phyloP scores from a whole-genome alignment of 306 rosid species.

The Vigna reflexopilosa region DNA sequence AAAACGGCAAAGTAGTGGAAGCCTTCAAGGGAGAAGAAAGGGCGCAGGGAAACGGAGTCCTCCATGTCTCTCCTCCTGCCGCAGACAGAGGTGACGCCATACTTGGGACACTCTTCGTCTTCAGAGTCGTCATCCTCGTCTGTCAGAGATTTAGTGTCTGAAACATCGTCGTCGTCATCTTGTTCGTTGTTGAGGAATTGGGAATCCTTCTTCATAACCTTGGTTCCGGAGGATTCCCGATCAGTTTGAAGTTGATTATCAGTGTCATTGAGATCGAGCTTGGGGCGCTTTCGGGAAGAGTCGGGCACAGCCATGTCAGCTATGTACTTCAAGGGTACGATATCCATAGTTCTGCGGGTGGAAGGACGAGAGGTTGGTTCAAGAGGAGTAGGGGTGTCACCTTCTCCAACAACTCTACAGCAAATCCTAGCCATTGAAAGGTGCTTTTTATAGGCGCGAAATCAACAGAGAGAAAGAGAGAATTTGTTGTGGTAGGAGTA shows the following conservation, averaged over 20 bases:
- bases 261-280: slow-evolving; percentile 44
- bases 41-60: slow-evolving; percentile 72
- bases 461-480: neutral
- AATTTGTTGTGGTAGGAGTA: too few species aligned
- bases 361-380: slow-evolving; percentile 53
- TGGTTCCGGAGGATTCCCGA: neutral
- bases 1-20: slow-evolving; percentile 82
- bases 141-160: neutral
- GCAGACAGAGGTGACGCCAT: slow-evolving; percentile 81
- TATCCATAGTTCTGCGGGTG: slow-evolving; percentile 56
- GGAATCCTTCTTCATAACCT: neutral
- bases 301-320: slow-evolving; percentile 55
- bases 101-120: slow-evolving; percentile 44
- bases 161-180: neutral
- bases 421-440: slow-evolving; percentile 79
- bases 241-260: slow-evolving; percentile 28
- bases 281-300: slow-evolving; percentile 57
- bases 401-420: slow-evolving; percentile 77
- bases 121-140: neutral
- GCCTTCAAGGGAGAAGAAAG: slow-evolving; percentile 33
- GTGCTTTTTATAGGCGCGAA: too few species aligned
- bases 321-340: slow-evolving; percentile 47
- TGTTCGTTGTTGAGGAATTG: neutral
- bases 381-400: slow-evolving; percentile 58
- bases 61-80: slow-evolving; percentile 97